Evolutionary conservation across 352 stramenopile genomes (phyloP).

Genomic region (Halophytophthora polymorphica): DNA sequence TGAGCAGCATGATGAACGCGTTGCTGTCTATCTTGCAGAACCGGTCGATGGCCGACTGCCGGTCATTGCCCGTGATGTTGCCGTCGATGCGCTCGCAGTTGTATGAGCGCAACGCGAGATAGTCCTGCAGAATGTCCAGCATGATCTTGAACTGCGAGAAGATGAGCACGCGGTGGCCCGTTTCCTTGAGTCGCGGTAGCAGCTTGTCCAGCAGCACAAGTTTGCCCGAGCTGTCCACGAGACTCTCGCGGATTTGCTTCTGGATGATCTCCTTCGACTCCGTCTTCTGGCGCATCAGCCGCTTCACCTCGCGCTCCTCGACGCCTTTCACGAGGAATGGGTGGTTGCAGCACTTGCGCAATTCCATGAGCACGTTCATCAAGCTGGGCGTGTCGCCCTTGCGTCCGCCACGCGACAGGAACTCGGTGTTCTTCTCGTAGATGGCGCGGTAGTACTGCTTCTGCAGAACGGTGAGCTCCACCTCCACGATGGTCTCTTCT

Average conservation of each 20-base stretch:
- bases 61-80: constrained; percentile 95
- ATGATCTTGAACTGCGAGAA: constrained; percentile 99
- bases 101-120: constrained; percentile 90
- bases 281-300: constrained; percentile 55
- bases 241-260: constrained; percentile 70
- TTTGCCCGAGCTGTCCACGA: constrained; percentile 97
- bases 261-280: constrained; percentile 47
- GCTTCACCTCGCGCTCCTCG: constrained; percentile 73
- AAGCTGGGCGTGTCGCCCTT: constrained; percentile 77
- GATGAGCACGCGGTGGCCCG: constrained; percentile 96
- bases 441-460: constrained; percentile 92
- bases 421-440: constrained; percentile 92
- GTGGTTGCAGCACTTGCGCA: constrained; percentile 95
- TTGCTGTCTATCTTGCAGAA: constrained; percentile 70
- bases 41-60: constrained; percentile 93
- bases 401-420: constrained; percentile 73
- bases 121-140: constrained; percentile 99
- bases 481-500: constrained; percentile 90
- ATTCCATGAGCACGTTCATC: constrained; percentile 93
- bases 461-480: constrained; percentile 88
- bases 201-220: constrained; percentile 99
- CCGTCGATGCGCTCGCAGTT: constrained; percentile 98
- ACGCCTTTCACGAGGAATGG: constrained; percentile 91
- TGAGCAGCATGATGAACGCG: constrained; percentile 98
- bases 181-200: constrained; percentile 93